Percentiles rank a stretch among this genome's conserved stretches.
phyloP scores from a whole-genome alignment of 768 basidiomycete species.

The Boletus tylopilopsis region DNA sequence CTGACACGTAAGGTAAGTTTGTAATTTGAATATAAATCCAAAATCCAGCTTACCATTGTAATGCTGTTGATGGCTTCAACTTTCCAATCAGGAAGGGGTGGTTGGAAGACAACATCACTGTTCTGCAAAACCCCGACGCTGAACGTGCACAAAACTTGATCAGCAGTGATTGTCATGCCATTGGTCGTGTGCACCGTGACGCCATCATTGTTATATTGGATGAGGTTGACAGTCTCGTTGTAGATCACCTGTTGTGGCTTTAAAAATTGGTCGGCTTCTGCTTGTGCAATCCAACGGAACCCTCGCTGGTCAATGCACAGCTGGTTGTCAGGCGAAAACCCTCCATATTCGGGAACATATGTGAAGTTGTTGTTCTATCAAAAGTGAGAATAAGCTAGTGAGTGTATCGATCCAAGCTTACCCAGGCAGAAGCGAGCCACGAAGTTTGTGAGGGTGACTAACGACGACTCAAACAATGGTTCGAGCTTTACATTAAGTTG shows the following conservation, averaged over 20 bases:
- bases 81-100: constrained; percentile 56
- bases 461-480: constrained; percentile 34
- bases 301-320: constrained; percentile 62
- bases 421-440: constrained; percentile 60
- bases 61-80: constrained; percentile 58
- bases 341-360: constrained; percentile 46
- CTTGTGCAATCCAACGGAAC: constrained; percentile 52
- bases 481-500: neutral
- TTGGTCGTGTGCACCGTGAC: constrained; percentile 47
- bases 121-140: constrained; percentile 67
- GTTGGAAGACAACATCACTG: constrained; percentile 52
- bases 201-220: constrained; percentile 44
- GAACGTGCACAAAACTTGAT: constrained; percentile 64
- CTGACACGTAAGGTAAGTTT: constrained; percentile 21
- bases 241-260: constrained; percentile 41
- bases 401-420: constrained; percentile 20
- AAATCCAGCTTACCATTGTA: constrained; percentile 43
- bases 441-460: constrained; percentile 60
- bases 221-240: constrained; percentile 46
- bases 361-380: constrained; percentile 61
- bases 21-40: neutral
- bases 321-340: constrained; percentile 52
- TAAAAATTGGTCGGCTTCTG: constrained; percentile 55
- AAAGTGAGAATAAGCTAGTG: neutral
- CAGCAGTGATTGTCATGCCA: constrained; percentile 42